These are phyloP conservation scores for Rhizophagus prolifer DNA, from an alignment of 192 early-diverging fungal species.

Conservation along the genomic window DNA sequence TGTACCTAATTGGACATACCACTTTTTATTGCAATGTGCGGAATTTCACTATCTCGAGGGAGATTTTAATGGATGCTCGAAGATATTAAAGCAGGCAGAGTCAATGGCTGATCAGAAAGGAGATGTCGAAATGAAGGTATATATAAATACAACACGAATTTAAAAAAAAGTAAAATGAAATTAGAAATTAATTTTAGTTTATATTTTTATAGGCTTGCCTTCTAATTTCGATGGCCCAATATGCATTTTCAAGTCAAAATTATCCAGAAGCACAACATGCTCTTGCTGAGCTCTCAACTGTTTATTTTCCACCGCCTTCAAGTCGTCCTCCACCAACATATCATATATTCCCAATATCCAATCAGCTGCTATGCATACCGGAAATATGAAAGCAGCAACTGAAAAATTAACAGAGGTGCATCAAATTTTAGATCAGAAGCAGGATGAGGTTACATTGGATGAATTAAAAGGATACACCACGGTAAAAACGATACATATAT, in stretches of 20 bases:
- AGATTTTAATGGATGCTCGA: conserved; percentile 29
- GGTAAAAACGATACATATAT: conserved; percentile 25
- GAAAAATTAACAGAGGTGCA: conserved; percentile 31
- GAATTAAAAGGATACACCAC: conserved; percentile 30
- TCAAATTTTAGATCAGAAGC: conserved; percentile 23
- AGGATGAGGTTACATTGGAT: conserved; percentile 9
- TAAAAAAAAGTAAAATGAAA: not conserved
- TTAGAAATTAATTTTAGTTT: not conserved
- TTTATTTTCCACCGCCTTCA: conserved; percentile 29
- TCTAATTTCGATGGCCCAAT: conserved; percentile 27
- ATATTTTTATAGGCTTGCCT: conserved; percentile 27
- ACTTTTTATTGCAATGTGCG: conserved; percentile 23
- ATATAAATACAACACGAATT: not conserved
- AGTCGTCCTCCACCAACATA: conserved; percentile 17
- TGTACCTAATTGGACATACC: conserved; percentile 29
- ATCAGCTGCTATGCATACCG: conserved; percentile 30
- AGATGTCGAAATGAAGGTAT: conserved; percentile 33
- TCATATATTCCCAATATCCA: conserved; percentile 20
- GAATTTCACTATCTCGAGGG: not conserved
- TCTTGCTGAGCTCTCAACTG: conserved; percentile 24
- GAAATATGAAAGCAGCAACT: conserved; percentile 24
- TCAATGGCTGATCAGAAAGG: conserved; percentile 29
- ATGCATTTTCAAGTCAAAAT: conserved; percentile 27
- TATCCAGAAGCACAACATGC: conserved; percentile 17
- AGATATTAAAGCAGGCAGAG: conserved; percentile 26